Evolutionary conservation across 1,284 basidiomycete species (phyloP).

Genomic region (Tylopilus sp.): DNA sequence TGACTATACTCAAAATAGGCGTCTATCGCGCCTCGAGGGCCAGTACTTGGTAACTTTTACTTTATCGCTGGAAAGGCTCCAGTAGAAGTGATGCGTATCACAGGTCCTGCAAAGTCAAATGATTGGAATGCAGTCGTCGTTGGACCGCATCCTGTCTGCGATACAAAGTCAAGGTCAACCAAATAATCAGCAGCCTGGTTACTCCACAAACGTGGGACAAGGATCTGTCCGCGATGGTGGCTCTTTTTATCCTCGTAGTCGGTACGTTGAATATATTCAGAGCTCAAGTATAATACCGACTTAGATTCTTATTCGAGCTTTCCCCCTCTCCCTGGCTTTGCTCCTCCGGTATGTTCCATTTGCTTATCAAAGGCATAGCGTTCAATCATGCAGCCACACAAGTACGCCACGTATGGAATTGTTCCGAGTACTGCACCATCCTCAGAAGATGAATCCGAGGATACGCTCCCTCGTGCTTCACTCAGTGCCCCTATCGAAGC

Average conservation of each 20-base stretch:
- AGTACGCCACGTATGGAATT: conserved; percentile 87
- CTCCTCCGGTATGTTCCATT: conserved; percentile 64
- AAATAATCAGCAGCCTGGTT: conserved; percentile 34
- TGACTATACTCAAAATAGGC: conserved; percentile 43
- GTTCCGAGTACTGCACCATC: conserved; percentile 75
- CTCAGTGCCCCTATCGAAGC: conserved; percentile 91
- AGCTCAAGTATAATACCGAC: conserved; percentile 4
- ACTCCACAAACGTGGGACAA: conserved; percentile 19
- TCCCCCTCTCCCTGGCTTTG: conserved; percentile 83
- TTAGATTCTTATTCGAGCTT: conserved; percentile 39
- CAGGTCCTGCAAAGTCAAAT: conserved; percentile 84
- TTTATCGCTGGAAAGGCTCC: conserved; percentile 41
- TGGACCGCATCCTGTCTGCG: conserved; percentile 71
- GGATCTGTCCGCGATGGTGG: conserved; percentile 23
- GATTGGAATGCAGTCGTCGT: conserved; percentile 83
- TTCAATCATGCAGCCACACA: conserved; percentile 60
- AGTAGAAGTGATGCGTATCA: conserved; percentile 28
- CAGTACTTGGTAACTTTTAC: conserved; percentile 61
- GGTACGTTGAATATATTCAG: conserved; percentile 27
- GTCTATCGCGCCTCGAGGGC: conserved; percentile 75
- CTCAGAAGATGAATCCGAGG: conserved; percentile 84
- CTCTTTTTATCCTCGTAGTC: conserved; percentile 33
- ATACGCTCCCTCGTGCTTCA: conserved; percentile 73
- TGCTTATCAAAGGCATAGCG: not conserved
- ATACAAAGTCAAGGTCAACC: conserved; percentile 51